A percentile compares a stretch with the other conserved stretches of the same genome.
Evolutionary conservation across 495 filamentous ascomycete genomes (phyloP).

Genomic region (Tuber microsphaerosporum): DNA sequence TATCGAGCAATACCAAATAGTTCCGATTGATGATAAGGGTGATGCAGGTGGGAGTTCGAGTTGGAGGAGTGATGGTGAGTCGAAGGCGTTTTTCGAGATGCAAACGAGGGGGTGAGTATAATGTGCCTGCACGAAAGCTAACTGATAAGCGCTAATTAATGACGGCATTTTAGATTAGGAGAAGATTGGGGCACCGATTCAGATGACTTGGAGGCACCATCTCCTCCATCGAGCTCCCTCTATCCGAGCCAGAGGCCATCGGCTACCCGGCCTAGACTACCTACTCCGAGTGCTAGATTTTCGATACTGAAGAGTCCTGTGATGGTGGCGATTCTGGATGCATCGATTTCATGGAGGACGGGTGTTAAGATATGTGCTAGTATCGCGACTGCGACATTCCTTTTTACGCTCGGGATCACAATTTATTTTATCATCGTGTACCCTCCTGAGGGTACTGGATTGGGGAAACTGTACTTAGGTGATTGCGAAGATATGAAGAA

Average conservation of each 20-base stretch:
- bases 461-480: slow-evolving; percentile 28
- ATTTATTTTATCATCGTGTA: background rate
- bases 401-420: background rate
- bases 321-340: background rate
- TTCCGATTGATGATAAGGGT: background rate
- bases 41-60: background rate
- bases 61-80: background rate
- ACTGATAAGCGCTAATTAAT: background rate
- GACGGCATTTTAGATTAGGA: background rate
- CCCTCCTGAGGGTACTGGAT: background rate
- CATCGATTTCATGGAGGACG: background rate
- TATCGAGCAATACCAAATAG: background rate
- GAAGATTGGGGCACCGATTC: background rate
- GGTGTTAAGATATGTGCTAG: background rate
- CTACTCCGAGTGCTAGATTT: background rate
- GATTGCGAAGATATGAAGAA: slow-evolving; percentile 22
- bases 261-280: background rate
- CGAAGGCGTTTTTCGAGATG: background rate
- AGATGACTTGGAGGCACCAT: background rate
- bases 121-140: background rate
- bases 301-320: background rate
- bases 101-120: background rate
- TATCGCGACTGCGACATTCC: background rate
- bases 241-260: background rate
- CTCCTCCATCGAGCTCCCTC: background rate